Evolutionary conservation across 306 rosid species (phyloP), one percentile per base, ranked within the genome.

Genomic region (Dryas octopetala): DNA sequence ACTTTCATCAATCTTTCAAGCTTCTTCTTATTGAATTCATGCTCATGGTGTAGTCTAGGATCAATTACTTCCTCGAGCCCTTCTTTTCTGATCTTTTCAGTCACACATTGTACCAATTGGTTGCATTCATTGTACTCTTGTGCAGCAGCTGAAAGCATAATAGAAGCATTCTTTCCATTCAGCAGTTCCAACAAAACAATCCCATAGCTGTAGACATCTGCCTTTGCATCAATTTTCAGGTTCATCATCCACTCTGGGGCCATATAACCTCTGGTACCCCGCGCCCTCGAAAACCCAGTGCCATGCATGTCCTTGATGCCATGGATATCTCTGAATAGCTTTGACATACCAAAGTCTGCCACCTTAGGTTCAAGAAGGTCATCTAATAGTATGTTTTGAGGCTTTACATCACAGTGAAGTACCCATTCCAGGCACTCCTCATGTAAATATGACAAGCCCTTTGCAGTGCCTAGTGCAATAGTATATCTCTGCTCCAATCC

Each of bases 181-280:
- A 85, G 2, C 0, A 85, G 77, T 66, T 82, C 89, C 41, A 85
- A 74, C 5, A 85, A 13, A 4, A 85, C 89, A 43, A 85, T 49
- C 5, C 89, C 89, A 47, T 85, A 82, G 50, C 89, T 85, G 44
- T 79, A 85, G n/a, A 85, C 89, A 12, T 85, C 89, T 0, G 80
- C 86, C 66, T 82, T 85, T 1, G 85, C 80, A 59, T 80, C 80
- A 9, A 85, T 82, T 23, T 57, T 78, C 32, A 82, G 68, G 17
- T 80, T 85, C 79, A 58, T 78, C 84, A 78, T 78, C 89, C 89
- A 85, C 70, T 85, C 85, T 1, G 86, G 86, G 5, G 89, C 89
- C 44, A 85, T 51, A 53, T 79, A 85, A 0, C 86, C 86, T 66
- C 86, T 70, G 3, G 89, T 85, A 2, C 89, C 89, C 14, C 89